These are phyloP conservation scores for Fusarium redolens DNA, from an alignment of 2,329 filamentous ascomycete species.

Conservation along the genomic window DNA sequence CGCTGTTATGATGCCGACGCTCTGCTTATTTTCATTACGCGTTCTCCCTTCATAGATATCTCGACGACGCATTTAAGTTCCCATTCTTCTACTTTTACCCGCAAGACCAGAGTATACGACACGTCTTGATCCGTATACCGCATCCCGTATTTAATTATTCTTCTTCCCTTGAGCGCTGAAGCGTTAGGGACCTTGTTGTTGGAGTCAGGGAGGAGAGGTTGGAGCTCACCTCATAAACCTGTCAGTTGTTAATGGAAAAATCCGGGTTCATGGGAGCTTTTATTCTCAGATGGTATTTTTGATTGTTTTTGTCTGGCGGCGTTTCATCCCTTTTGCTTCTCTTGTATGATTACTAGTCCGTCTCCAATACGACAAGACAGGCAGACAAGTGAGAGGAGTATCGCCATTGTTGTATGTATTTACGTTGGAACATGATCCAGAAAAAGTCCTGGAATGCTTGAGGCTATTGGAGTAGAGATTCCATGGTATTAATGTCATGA, in stretches of 20 bases:
- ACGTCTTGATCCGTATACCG: slow-evolving; percentile 25
- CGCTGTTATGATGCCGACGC: slow-evolving; percentile 20
- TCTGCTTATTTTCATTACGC: slow-evolving; percentile 28
- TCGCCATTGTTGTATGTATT: slow-evolving; percentile 25
- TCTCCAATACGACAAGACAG: slow-evolving; percentile 11
- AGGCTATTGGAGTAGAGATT: slow-evolving; percentile 9
- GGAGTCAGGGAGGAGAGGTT: slow-evolving; percentile 14
- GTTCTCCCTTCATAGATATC: slow-evolving; percentile 39
- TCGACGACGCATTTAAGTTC: slow-evolving; percentile 25
- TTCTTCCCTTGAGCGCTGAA: slow-evolving; percentile 30
- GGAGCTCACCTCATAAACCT: slow-evolving; percentile 14
- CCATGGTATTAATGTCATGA: slow-evolving; percentile 28
- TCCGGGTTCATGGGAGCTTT: slow-evolving; percentile 25
- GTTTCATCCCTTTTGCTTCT: slow-evolving; percentile 29
- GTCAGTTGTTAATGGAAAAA: slow-evolving; percentile 19
- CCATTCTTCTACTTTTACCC: neutral
- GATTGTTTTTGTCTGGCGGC: slow-evolving; percentile 18
- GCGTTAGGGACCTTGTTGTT: slow-evolving; percentile 27
- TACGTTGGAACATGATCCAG: slow-evolving; percentile 19
- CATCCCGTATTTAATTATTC: slow-evolving; percentile 41
- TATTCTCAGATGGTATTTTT: slow-evolving; percentile 18
- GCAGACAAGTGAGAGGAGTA: slow-evolving; percentile 7
- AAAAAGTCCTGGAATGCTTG: slow-evolving; percentile 13
- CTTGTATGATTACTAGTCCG: slow-evolving; percentile 36
- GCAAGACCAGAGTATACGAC: slow-evolving; percentile 30